These are phyloP conservation scores for Nitzschia sp. DNA, from an alignment of 108 stramenopile genomes.

Conservation along the genomic window DNA sequence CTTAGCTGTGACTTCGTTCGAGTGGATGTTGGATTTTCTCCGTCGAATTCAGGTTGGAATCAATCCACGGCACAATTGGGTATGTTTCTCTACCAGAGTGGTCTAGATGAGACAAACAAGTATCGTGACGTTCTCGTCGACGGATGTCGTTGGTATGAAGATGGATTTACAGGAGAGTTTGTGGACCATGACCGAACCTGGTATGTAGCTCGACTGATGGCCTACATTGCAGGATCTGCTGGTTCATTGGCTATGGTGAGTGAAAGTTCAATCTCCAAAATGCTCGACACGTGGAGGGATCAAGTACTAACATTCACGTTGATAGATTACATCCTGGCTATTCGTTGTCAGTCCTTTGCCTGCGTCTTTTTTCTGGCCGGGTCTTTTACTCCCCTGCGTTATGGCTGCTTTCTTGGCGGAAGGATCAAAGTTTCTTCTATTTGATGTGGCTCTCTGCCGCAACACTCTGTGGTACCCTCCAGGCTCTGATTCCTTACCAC, in stretches of 20 bases:
- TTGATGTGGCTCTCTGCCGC: conserved; percentile 56
- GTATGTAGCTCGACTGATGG: conserved; percentile 67
- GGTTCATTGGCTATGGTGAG: conserved; percentile 47
- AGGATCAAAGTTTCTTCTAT: conserved; percentile 73
- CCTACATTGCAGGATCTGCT: conserved; percentile 56
- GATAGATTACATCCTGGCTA: conserved; percentile 55
- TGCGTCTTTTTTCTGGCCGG: conserved; percentile 72
- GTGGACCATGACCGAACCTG: conserved; percentile 64
- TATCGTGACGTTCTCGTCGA: conserved; percentile 31
- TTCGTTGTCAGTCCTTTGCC: conserved; percentile 68
- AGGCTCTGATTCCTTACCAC: conserved; percentile 40
- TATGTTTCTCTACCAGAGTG: conserved; percentile 40
- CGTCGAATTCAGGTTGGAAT: conserved; percentile 65
- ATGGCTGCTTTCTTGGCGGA: conserved; percentile 64
- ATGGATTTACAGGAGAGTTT: conserved; percentile 50
- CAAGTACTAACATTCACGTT: background rate
- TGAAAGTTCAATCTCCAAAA: background rate
- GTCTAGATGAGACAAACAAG: conserved; percentile 13
- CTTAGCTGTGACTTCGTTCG: conserved; percentile 69
- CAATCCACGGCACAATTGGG: conserved; percentile 30
- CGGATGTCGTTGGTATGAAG: conserved; percentile 56
- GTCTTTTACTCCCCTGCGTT: conserved; percentile 59
- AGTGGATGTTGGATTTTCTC: conserved; percentile 71
- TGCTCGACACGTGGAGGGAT: background rate
- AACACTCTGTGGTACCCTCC: conserved; percentile 56